These are phyloP conservation scores for Microdochium paspali DNA, from an alignment of 2,329 filamentous ascomycete species.

Conservation along the genomic window DNA sequence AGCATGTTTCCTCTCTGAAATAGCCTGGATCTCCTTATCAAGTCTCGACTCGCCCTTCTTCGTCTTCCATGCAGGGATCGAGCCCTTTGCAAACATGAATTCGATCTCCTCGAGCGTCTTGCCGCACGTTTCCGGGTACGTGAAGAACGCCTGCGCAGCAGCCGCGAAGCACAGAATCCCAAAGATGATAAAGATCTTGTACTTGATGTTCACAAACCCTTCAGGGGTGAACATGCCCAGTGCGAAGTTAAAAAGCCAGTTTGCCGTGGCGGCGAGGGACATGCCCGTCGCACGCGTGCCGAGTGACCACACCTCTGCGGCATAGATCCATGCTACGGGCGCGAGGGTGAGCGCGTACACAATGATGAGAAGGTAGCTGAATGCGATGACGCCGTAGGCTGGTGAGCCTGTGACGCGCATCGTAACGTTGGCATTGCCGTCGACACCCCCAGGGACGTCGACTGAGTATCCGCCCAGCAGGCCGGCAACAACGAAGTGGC, in stretches of 20 bases:
- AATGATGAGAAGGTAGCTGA: constrained; percentile 55
- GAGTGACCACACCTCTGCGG: constrained; percentile 54
- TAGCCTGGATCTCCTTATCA: constrained; percentile 17
- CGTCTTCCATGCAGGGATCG: constrained; percentile 29
- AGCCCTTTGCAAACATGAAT: constrained; percentile 20
- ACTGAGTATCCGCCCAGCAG: constrained; percentile 37
- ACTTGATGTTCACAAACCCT: constrained; percentile 48
- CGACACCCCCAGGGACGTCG: constrained; percentile 30
- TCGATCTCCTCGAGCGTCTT: constrained; percentile 30
- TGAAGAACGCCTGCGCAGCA: constrained; percentile 22
- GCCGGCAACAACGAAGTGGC: constrained; percentile 44
- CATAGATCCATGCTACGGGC: constrained; percentile 57
- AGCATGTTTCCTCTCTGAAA: constrained; percentile 14
- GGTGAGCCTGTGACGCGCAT: constrained; percentile 40
- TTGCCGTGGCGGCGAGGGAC: constrained; percentile 43
- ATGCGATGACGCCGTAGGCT: constrained; percentile 54
- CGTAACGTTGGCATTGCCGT: constrained; percentile 41
- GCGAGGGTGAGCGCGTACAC: constrained; percentile 55
- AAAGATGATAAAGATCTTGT: constrained; percentile 34
- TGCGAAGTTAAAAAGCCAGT: constrained; percentile 50
- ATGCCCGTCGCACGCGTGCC: constrained; percentile 52
- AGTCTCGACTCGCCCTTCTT: constrained; percentile 17
- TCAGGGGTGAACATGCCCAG: constrained; percentile 49
- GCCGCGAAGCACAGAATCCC: constrained; percentile 24
- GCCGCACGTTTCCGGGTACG: constrained; percentile 25